A percentile compares a stretch with the other conserved stretches of the same genome.
These are phyloP conservation scores for Kwoniella europaea DNA, from an alignment of 768 basidiomycete species.

Conservation along the genomic window DNA sequence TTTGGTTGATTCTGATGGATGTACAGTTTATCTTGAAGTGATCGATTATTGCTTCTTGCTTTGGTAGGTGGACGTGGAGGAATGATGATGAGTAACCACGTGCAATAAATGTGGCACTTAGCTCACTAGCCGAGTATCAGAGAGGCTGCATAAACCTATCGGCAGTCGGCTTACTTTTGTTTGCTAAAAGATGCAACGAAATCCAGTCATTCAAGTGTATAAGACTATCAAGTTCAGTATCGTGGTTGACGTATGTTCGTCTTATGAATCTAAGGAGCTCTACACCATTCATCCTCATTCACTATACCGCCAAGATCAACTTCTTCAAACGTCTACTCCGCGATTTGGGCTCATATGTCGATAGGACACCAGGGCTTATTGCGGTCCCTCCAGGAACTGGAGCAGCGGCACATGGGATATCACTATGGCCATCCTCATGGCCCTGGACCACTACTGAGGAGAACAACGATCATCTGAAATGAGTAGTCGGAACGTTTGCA, in stretches of 20 bases:
- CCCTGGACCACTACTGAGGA: background rate
- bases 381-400: background rate
- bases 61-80: background rate
- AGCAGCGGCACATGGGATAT: background rate
- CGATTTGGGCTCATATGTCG: background rate
- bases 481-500: background rate
- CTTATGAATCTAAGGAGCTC: too few relatives aligned
- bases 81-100: background rate
- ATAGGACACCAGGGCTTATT: background rate
- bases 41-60: background rate
- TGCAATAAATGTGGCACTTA: too few relatives aligned
- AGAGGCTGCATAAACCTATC: too few relatives aligned
- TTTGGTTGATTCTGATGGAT: background rate
- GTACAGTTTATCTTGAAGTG: too few relatives aligned
- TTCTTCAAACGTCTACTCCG: background rate
- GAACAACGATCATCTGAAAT: background rate
- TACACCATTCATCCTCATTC: too few relatives aligned
- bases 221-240: too few relatives aligned
- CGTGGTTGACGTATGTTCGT: too few relatives aligned
- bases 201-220: too few relatives aligned
- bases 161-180: too few relatives aligned
- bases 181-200: too few relatives aligned
- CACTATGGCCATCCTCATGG: background rate
- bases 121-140: too few relatives aligned
- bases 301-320: background rate